Evolutionary conservation across 352 stramenopile genomes (phyloP).

Genomic region (Phytopythium oedochilum): DNA sequence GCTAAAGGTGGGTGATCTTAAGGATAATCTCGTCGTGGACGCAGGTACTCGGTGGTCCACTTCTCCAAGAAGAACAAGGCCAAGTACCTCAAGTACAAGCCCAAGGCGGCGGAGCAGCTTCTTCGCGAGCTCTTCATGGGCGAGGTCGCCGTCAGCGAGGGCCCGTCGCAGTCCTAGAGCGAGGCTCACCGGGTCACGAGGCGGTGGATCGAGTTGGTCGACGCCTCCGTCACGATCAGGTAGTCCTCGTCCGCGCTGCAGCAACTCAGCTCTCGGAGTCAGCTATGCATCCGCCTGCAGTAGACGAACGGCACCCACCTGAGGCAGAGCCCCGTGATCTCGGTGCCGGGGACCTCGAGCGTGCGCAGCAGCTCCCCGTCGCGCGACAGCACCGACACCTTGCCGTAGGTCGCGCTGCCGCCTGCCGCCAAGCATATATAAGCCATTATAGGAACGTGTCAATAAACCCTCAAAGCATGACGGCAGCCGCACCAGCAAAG

Average conservation of each 20-base stretch:
- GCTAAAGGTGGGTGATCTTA: background rate
- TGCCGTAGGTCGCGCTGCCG: slow-evolving; percentile 29
- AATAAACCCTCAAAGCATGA: no score
- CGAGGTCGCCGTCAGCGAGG: slow-evolving; percentile 13
- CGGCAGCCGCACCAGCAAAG: slow-evolving; percentile 48
- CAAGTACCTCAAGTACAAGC: slow-evolving; percentile 88
- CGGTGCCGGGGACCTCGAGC: slow-evolving; percentile 47
- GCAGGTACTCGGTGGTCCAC: slow-evolving; percentile 85
- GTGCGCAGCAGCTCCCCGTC: slow-evolving; percentile 46
- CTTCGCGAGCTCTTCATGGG: slow-evolving; percentile 82
- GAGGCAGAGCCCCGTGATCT: slow-evolving; percentile 76
- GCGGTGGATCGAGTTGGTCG: slow-evolving; percentile 62
- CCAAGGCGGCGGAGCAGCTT: slow-evolving; percentile 71
- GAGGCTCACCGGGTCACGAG: slow-evolving; percentile 24
- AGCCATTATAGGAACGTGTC: no score
- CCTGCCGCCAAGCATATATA: slow-evolving; percentile 20
- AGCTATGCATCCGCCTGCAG: slow-evolving; percentile 1
- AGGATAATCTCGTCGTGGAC: background rate
- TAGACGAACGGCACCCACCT: slow-evolving; percentile 25
- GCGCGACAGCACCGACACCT: slow-evolving; percentile 58
- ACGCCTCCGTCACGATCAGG: slow-evolving; percentile 76
- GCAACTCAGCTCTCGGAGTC: slow-evolving; percentile 2
- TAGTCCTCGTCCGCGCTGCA: slow-evolving; percentile 41
- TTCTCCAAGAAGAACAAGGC: slow-evolving; percentile 91
- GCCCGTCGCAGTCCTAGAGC: slow-evolving; percentile 4